Conservation (phyloP, 257 asterid species). For the Buddleja alternifolia region DNA sequence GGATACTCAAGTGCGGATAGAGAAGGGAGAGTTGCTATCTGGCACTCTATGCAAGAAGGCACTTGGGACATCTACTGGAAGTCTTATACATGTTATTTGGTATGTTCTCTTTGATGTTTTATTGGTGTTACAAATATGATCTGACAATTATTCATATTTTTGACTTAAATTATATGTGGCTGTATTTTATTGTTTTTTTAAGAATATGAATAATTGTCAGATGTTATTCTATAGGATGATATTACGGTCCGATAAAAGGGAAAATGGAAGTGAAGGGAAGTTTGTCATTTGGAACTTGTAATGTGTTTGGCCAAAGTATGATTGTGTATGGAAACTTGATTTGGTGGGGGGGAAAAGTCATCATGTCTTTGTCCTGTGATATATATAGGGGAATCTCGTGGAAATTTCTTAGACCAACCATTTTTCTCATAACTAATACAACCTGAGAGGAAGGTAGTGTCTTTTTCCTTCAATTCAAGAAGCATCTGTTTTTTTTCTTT, state of each 20-base stretch:
- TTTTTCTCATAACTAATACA: background rate
- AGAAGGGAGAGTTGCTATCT: constrained; percentile 90
- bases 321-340: background rate
- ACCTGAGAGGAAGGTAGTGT: background rate
- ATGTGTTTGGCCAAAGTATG: background rate
- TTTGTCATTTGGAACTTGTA: background rate
- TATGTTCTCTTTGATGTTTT: constrained; percentile 36
- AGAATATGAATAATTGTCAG: background rate
- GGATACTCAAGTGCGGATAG: constrained; percentile 95
- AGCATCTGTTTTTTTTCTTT: no score
- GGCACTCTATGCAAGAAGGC: constrained; percentile 98
- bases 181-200: constrained; percentile 5
- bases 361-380: constrained; percentile 1
- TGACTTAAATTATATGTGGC: background rate
- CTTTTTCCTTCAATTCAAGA: background rate
- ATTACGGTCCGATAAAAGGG: background rate
- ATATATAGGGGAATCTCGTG: background rate
- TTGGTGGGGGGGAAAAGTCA: background rate
- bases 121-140: no score
- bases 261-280: background rate
- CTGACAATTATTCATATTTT: no score
- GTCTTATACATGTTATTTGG: constrained; percentile 99
- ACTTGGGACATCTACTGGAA: constrained; percentile 95
- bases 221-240: background rate
- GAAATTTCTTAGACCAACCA: background rate